Conservation (phyloP, 2,329 filamentous ascomycete species). For the Cercospora canescens region DNA sequence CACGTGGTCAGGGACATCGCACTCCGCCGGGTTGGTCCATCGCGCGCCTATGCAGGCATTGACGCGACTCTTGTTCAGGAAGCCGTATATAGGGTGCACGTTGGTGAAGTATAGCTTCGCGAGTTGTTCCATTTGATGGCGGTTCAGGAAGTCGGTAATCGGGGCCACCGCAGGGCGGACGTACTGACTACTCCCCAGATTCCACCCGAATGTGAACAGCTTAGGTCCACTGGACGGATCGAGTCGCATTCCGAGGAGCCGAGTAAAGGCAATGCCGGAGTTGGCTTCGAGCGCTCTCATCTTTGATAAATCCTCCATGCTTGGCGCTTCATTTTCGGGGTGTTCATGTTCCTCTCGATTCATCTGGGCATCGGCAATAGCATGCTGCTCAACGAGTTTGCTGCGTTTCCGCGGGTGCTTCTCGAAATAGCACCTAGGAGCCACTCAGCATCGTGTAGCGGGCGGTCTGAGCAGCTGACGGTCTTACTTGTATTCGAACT, state of each 20-base stretch:
- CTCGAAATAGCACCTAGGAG: conserved; percentile 23
- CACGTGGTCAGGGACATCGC: conserved; percentile 38
- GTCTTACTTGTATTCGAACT: conserved; percentile 51
- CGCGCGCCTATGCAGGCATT: conserved; percentile 27
- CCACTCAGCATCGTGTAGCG: background rate
- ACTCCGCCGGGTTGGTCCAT: conserved; percentile 26
- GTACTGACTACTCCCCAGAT: conserved; percentile 41
- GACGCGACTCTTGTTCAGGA: conserved; percentile 41
- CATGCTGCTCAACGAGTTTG: conserved; percentile 36
- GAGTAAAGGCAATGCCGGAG: conserved; percentile 58
- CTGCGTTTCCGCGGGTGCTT: conserved; percentile 38
- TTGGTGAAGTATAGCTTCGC: conserved; percentile 54
- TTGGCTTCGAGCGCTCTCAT: conserved; percentile 56
- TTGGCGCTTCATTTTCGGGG: conserved; percentile 20
- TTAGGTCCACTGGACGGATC: conserved; percentile 56
- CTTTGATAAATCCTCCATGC: conserved; percentile 32
- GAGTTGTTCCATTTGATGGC: conserved; percentile 50
- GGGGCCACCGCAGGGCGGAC: conserved; percentile 20
- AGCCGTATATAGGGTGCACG: conserved; percentile 55
- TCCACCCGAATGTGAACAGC: conserved; percentile 60
- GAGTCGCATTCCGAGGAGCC: conserved; percentile 53
- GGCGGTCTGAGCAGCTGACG: conserved; percentile 45
- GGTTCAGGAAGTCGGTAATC: conserved; percentile 51
- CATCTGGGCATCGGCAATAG: conserved; percentile 23
- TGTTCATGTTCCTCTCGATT: conserved; percentile 17